phyloP scores from a whole-genome alignment of 2,329 filamentous ascomycete species.

The Teratosphaeria epicoccoides region DNA sequence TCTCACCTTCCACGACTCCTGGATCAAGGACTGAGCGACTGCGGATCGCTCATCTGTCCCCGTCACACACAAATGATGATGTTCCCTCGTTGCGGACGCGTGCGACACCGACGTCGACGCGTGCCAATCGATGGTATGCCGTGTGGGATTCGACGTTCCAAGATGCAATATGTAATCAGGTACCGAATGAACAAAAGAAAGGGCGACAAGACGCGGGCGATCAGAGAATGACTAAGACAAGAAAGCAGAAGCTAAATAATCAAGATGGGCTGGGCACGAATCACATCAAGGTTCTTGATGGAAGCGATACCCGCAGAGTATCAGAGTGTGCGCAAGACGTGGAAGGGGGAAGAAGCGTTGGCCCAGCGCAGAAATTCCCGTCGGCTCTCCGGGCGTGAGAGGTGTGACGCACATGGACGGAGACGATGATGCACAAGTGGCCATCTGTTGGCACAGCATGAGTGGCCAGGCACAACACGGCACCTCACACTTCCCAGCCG shows the following conservation, averaged over 20 bases:
- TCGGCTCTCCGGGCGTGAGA: not conserved
- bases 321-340: not conserved
- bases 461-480: not conserved
- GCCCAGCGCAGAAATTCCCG: not conserved
- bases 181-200: too few relatives aligned
- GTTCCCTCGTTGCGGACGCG: not conserved
- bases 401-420: not conserved
- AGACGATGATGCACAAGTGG: too few relatives aligned
- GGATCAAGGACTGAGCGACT: slow-evolving; percentile 6
- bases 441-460: not conserved
- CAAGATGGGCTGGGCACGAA: not conserved
- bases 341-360: not conserved
- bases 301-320: not conserved
- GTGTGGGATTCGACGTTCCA: not conserved
- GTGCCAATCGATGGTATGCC: not conserved
- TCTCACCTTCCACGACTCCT: slow-evolving; percentile 7
- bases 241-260: not conserved
- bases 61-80: not conserved
- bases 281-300: not conserved
- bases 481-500: too few relatives aligned
- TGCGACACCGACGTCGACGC: not conserved
- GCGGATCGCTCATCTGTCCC: slow-evolving; percentile 5
- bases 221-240: not conserved
- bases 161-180: not conserved
- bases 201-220: not conserved